Percentiles rank a stretch among this genome's conserved stretches.
Evolutionary conservation across 345 rosid species (phyloP).

Genomic region (Lumnitzera racemosa): DNA sequence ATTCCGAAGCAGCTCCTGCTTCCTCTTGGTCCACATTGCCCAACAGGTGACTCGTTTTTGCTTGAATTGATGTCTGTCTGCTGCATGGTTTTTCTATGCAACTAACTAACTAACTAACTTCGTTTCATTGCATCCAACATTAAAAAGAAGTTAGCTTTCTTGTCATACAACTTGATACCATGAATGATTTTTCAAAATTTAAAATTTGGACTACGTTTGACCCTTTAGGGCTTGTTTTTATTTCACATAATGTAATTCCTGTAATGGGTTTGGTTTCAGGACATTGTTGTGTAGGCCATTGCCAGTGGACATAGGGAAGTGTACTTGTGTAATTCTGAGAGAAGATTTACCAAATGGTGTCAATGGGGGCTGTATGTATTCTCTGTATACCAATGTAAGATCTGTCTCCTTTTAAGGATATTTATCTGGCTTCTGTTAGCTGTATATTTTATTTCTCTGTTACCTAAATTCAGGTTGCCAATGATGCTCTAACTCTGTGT

Average conservation of each 20-base stretch:
- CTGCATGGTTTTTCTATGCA: background rate
- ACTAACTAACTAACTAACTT: too few relatives aligned
- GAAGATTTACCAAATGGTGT: conserved; percentile 50
- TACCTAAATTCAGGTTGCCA: too few relatives aligned
- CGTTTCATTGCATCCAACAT: too few relatives aligned
- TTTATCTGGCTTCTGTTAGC: background rate
- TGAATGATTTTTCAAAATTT: too few relatives aligned
- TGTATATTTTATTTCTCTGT: background rate
- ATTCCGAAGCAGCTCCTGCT: conserved; percentile 94
- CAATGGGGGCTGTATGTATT: conserved; percentile 48
- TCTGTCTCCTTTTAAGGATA: background rate
- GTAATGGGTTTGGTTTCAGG: conserved; percentile 28
- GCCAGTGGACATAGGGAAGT: conserved; percentile 84
- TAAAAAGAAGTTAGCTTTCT: too few relatives aligned
- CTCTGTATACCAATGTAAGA: conserved; percentile 80
- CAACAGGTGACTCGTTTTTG: conserved; percentile 37
- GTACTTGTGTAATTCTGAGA: conserved; percentile 78
- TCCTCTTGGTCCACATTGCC: conserved; percentile 92
- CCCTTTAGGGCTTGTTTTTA: too few relatives aligned
- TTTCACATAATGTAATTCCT: too few relatives aligned
- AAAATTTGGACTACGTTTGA: too few relatives aligned
- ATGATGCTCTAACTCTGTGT: too few relatives aligned
- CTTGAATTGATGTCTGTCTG: background rate
- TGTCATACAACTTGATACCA: too few relatives aligned
- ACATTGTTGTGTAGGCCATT: conserved; percentile 72